Percentiles rank a stretch among this genome's conserved stretches.
phyloP scores from a whole-genome alignment of 2,329 filamentous ascomycete species.

The Davidsoniella virescens region DNA sequence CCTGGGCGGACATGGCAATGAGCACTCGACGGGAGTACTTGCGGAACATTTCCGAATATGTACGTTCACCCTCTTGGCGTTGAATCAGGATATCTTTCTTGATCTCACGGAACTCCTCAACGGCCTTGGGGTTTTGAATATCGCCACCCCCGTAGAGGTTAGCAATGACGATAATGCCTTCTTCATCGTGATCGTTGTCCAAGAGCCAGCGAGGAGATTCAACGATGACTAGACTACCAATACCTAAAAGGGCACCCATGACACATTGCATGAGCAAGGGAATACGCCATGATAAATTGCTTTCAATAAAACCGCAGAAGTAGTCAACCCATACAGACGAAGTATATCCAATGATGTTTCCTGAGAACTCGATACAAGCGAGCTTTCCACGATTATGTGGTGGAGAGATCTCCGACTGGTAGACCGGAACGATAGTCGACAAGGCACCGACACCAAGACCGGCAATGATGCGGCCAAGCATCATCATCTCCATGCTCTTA shows the following conservation, averaged over 20 bases:
- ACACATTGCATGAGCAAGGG: constrained; percentile 84
- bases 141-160: constrained; percentile 94
- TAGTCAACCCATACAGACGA: constrained; percentile 98
- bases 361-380: constrained; percentile 94
- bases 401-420: constrained; percentile 89
- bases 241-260: constrained; percentile 73
- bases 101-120: constrained; percentile 94
- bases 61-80: constrained; percentile 85
- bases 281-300: constrained; percentile 74
- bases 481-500: constrained; percentile 78
- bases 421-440: constrained; percentile 84
- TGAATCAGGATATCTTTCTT: constrained; percentile 94
- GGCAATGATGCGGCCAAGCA: constrained; percentile 64
- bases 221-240: constrained; percentile 83
- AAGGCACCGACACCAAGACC: constrained; percentile 77
- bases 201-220: constrained; percentile 97
- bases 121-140: constrained; percentile 79
- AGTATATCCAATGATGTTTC: constrained; percentile 90
- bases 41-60: constrained; percentile 87
- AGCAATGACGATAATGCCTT: constrained; percentile 95
- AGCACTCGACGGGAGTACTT: constrained; percentile 84
- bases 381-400: constrained; percentile 91
- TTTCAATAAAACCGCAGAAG: constrained; percentile 80
- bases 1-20: constrained; percentile 97
- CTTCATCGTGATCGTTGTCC: constrained; percentile 94